phyloP scores from a whole-genome alignment of 257 asterid genomes.

The Ocimum tenuiflorum region DNA sequence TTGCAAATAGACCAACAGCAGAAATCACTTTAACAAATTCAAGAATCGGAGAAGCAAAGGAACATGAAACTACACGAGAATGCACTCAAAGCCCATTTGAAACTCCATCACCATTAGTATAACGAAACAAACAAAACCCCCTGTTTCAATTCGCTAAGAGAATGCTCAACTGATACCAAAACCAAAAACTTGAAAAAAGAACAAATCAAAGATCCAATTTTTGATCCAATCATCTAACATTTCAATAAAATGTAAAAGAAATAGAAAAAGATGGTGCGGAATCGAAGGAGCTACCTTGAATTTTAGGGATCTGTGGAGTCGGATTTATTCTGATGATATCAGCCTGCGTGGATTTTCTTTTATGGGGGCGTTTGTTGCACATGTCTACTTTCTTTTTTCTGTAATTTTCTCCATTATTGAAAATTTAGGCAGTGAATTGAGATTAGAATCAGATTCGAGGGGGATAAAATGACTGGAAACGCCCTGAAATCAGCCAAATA shows the following conservation, averaged over 20 bases:
- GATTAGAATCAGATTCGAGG: conserved; percentile 31
- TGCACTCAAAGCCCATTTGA: background rate
- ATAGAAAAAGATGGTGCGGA: background rate
- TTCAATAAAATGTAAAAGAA: background rate
- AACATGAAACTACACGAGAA: background rate
- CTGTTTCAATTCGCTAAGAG: background rate
- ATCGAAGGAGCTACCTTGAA: conserved; percentile 21
- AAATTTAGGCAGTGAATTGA: conserved; percentile 13
- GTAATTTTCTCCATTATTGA: background rate
- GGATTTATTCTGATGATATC: conserved; percentile 16
- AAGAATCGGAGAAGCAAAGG: background rate
- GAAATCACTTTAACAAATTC: conserved; percentile 1
- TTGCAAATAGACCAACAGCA: background rate
- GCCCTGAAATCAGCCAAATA: conserved; percentile 10
- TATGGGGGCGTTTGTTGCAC: background rate
- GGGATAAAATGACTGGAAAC: conserved; percentile 19
- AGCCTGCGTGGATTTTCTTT: background rate
- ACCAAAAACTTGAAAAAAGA: background rate
- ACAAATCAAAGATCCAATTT: background rate
- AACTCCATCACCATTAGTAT: background rate
- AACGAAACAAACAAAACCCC: background rate
- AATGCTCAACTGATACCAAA: background rate
- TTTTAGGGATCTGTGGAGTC: background rate
- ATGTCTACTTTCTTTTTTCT: background rate
- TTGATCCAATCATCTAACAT: conserved; percentile 21